A percentile compares a stretch with the other conserved stretches of the same genome.
phyloP scores from a whole-genome alignment of 768 basidiomycete species.

The Sporobolomyces roseus region DNA sequence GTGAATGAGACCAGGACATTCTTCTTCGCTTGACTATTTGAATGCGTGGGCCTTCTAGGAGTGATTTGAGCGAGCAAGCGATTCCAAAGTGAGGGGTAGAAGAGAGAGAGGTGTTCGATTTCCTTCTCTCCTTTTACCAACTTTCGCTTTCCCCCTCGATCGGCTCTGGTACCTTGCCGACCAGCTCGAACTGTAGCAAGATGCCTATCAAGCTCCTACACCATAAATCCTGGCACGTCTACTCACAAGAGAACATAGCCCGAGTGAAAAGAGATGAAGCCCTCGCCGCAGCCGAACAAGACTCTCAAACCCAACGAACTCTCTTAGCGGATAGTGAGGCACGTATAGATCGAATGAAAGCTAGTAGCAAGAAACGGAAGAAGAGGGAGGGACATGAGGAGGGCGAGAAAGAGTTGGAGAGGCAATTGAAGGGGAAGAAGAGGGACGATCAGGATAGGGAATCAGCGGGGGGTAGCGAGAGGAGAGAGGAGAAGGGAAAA shows the following conservation, averaged over 20 bases:
- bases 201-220: constrained; percentile 36
- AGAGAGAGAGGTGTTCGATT: background rate
- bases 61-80: background rate
- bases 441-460: background rate
- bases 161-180: background rate
- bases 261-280: constrained; percentile 39
- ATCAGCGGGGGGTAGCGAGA: background rate
- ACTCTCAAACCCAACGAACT: constrained; percentile 8
- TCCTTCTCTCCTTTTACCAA: background rate
- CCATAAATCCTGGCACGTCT: constrained; percentile 38
- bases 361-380: background rate
- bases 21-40: background rate
- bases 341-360: constrained; percentile 31
- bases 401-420: constrained; percentile 4
- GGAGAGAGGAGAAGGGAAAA: constrained; percentile 3
- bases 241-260: constrained; percentile 32
- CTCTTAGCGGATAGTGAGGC: constrained; percentile 33
- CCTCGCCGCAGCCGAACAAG: background rate
- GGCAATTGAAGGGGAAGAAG: constrained; percentile 19
- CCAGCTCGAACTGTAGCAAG: background rate
- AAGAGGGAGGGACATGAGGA: background rate
- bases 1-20: constrained; percentile 12
- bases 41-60: background rate
- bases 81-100: background rate
- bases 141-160: background rate